phyloP scores from a whole-genome alignment of 2,329 filamentous ascomycete genomes.

The Xylaria sp. region DNA sequence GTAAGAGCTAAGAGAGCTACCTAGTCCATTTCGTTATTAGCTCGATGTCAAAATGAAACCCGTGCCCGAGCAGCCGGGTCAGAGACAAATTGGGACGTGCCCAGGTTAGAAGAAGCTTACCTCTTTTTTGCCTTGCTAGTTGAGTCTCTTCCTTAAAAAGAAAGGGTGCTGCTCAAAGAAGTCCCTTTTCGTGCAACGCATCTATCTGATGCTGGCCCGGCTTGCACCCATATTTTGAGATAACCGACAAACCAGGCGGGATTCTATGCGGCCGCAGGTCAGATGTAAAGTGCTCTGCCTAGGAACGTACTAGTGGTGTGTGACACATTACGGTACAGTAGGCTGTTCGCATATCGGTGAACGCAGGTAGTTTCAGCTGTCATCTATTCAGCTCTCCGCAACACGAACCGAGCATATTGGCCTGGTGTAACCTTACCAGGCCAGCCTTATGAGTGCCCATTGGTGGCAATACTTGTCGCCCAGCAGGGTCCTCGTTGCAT shows the following conservation, averaged over 20 bases:
- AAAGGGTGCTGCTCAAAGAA: conserved; percentile 5
- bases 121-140: neutral
- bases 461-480: neutral
- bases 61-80: conserved; percentile 25
- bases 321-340: conserved; percentile 2
- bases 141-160: neutral
- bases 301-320: neutral
- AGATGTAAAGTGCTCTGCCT: neutral
- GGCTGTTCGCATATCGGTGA: conserved; percentile 9
- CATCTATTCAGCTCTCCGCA: conserved; percentile 22
- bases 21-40: conserved; percentile 3
- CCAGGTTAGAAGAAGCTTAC: neutral
- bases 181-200: conserved; percentile 20
- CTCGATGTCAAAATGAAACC: conserved; percentile 13
- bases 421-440: conserved; percentile 3
- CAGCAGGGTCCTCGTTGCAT: neutral
- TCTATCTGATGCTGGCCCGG: conserved; percentile 30
- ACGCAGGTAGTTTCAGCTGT: conserved; percentile 21
- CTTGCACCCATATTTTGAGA: conserved; percentile 29
- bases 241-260: conserved; percentile 25
- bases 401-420: conserved; percentile 4
- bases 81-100: conserved; percentile 15
- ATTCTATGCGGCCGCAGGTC: conserved; percentile 5
- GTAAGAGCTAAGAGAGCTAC: neutral
- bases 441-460: neutral